phyloP scores from a whole-genome alignment of 176 grass and related monocot genomes.

The Oryza coarctata region DNA sequence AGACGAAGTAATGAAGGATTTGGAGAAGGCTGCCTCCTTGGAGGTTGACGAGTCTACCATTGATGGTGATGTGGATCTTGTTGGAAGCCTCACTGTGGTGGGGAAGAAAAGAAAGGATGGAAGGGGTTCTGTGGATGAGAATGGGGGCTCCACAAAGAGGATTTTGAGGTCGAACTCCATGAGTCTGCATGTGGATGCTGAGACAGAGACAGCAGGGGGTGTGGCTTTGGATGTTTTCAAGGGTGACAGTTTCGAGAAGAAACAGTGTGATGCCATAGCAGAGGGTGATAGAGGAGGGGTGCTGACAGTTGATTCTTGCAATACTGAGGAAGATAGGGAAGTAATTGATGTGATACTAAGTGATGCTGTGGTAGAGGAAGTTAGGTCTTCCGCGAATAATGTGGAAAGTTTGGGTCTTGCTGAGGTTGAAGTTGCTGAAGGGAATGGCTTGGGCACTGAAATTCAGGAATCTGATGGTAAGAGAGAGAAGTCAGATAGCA shows the following conservation, averaged over 20 bases:
- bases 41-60: background rate
- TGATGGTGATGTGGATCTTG: constrained; percentile 21
- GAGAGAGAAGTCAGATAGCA: constrained; percentile 10
- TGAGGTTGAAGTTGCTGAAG: constrained; percentile 18
- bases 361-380: background rate
- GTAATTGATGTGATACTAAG: constrained; percentile 3
- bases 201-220: background rate
- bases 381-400: constrained; percentile 2
- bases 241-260: background rate
- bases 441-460: constrained; percentile 14
- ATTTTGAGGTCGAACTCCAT: constrained; percentile 48
- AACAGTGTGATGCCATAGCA: background rate
- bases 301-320: constrained; percentile 27
- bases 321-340: constrained; percentile 16
- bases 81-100: background rate
- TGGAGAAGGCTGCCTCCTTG: constrained; percentile 30
- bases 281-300: constrained; percentile 8
- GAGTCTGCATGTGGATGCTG: constrained; percentile 39
- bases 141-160: constrained; percentile 44
- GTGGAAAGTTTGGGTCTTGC: background rate
- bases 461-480: constrained; percentile 20
- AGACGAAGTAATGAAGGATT: constrained; percentile 7
- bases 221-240: background rate
- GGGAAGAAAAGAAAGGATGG: constrained; percentile 63
- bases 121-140: constrained; percentile 41